These are phyloP conservation scores for Lentinula aciculospora DNA, from an alignment of 768 basidiomycete genomes.

Conservation along the genomic window DNA sequence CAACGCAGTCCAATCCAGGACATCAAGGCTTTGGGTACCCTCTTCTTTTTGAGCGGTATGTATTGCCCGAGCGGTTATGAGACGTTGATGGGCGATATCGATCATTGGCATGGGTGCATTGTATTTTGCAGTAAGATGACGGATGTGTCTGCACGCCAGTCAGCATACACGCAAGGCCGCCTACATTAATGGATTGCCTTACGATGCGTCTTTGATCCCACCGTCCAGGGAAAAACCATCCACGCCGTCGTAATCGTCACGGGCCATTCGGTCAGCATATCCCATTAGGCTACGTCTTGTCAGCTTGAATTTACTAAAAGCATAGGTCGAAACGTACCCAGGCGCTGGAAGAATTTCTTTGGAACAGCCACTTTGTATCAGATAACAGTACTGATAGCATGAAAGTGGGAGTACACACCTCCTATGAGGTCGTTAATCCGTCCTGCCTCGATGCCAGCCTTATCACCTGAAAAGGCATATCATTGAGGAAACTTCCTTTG, in stretches of 20 bases:
- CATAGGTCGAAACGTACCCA: constrained; percentile 27
- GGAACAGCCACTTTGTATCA: constrained; percentile 4
- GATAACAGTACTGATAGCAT: constrained; percentile 9
- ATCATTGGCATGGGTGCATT: constrained; percentile 68
- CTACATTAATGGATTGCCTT: constrained; percentile 14
- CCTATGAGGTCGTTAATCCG: constrained; percentile 52
- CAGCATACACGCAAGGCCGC: background rate
- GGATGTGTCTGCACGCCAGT: constrained; percentile 40
- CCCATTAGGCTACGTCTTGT: constrained; percentile 35
- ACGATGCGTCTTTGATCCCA: constrained; percentile 84
- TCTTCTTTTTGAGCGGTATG: constrained; percentile 45
- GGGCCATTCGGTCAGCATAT: constrained; percentile 65
- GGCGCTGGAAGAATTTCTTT: constrained; percentile 69
- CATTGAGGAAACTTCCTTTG: background rate
- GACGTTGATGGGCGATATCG: constrained; percentile 70
- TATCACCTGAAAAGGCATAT: constrained; percentile 32
- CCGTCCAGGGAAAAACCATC: constrained; percentile 77
- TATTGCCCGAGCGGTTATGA: constrained; percentile 73
- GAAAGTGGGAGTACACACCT: constrained; percentile 28
- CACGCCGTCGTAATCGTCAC: constrained; percentile 69
- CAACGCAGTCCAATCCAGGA: constrained; percentile 79
- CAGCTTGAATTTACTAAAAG: background rate
- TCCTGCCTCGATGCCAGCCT: constrained; percentile 69
- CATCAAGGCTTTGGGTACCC: constrained; percentile 40
- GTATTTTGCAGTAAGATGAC: constrained; percentile 57